Conservation (phyloP, 1,284 basidiomycete species). For the Chondrostereum purpureum region DNA sequence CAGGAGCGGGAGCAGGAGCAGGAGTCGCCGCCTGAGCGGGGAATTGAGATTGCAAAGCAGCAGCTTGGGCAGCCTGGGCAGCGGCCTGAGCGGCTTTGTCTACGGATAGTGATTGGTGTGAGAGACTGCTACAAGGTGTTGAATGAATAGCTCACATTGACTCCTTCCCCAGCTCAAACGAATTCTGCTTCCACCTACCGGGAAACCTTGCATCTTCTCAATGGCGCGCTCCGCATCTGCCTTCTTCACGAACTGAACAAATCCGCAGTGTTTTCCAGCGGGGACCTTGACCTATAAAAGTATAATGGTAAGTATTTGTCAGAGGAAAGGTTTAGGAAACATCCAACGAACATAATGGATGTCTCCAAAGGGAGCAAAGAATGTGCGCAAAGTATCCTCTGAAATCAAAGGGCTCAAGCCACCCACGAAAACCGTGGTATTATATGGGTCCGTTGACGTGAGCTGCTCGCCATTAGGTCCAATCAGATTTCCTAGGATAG, state of each 20-base stretch:
- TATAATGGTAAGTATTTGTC: constrained; percentile 11
- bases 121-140: neutral
- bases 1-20: constrained; percentile 33
- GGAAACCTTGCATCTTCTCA: constrained; percentile 94
- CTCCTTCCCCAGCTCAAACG: constrained; percentile 89
- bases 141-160: constrained; percentile 68
- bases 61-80: constrained; percentile 72
- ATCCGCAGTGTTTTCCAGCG: constrained; percentile 91
- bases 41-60: constrained; percentile 55
- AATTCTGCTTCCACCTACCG: constrained; percentile 85
- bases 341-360: constrained; percentile 83
- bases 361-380: constrained; percentile 88
- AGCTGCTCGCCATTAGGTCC: constrained; percentile 82
- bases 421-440: constrained; percentile 90
- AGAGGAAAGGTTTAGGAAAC: constrained; percentile 10
- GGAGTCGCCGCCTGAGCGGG: no score
- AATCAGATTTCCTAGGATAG: constrained; percentile 72
- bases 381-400: constrained; percentile 81
- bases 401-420: constrained; percentile 80
- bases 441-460: constrained; percentile 82
- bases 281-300: constrained; percentile 81
- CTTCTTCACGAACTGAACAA: constrained; percentile 91
- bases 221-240: constrained; percentile 89
- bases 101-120: constrained; percentile 21
- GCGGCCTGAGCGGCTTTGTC: constrained; percentile 85